Conservation (phyloP, 1,284 basidiomycete genomes). For the Pyrrhoderma lamaoense region DNA sequence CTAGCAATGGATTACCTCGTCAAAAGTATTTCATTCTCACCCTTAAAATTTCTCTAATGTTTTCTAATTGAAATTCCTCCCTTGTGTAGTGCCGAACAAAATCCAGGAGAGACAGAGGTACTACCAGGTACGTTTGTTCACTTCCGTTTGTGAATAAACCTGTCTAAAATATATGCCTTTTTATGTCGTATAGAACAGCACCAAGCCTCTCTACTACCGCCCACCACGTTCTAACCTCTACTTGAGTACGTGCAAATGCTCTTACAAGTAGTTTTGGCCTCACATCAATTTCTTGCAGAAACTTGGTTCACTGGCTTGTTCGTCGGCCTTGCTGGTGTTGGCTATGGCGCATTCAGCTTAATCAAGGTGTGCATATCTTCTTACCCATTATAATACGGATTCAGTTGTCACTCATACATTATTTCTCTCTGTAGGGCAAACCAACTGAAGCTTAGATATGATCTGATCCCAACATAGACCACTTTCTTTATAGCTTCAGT, state of each 20-base stretch:
- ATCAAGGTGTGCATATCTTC: slow-evolving; percentile 37
- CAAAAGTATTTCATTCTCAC: slow-evolving; percentile 24
- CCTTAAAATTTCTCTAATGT: slow-evolving; percentile 7
- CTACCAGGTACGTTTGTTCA: slow-evolving; percentile 44
- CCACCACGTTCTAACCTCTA: slow-evolving; percentile 41
- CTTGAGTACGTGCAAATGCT: slow-evolving; percentile 32
- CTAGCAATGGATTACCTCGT: slow-evolving; percentile 21
- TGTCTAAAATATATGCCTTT: no score
- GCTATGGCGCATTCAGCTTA: slow-evolving; percentile 43
- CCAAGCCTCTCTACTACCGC: slow-evolving; percentile 39
- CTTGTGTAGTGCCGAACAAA: slow-evolving; percentile 50
- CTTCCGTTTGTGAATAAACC: not conserved
- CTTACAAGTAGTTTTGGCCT: not conserved
- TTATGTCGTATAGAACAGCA: slow-evolving; percentile 27
- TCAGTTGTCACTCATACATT: not conserved
- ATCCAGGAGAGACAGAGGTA: slow-evolving; percentile 56
- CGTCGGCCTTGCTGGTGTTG: slow-evolving; percentile 45
- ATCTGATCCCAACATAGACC: not conserved
- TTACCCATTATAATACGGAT: not conserved
- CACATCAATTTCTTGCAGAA: slow-evolving; percentile 31
- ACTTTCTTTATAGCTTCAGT: not conserved
- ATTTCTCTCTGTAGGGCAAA: slow-evolving; percentile 15
- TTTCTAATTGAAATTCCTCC: no score
- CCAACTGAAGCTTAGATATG: slow-evolving; percentile 8
- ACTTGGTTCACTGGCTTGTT: slow-evolving; percentile 47